These are phyloP conservation scores for Linaria vulgaris DNA, from an alignment of 257 asterid genomes.

Conservation along the genomic window DNA sequence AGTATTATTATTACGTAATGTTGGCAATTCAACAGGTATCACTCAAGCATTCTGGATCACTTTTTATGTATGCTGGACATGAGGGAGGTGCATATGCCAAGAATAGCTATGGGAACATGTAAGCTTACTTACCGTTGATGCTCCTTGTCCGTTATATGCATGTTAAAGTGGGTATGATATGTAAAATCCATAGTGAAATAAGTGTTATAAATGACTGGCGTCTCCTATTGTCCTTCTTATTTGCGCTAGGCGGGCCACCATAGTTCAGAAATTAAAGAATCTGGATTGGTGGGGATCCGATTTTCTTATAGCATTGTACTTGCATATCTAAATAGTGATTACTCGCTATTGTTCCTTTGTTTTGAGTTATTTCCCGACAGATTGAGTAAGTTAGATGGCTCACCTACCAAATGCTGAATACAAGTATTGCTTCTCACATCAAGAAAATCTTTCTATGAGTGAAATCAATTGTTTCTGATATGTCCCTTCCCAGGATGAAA, in stretches of 20 bases:
- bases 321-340: too few species aligned
- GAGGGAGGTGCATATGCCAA: conserved; percentile 98
- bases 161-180: too few species aligned
- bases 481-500: background rate
- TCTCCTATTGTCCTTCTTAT: background rate
- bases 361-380: too few species aligned
- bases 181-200: too few species aligned
- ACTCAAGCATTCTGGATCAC: conserved; percentile 97
- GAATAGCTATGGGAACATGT: conserved; percentile 94
- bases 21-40: conserved; percentile 63
- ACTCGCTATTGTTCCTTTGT: too few species aligned
- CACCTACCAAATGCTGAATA: background rate
- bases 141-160: too few species aligned
- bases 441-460: background rate
- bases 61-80: conserved; percentile 97
- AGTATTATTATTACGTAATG: conserved; percentile 1
- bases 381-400: too few species aligned
- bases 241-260: too few species aligned
- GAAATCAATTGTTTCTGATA: conserved; percentile 1
- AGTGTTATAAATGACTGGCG: conserved; percentile 21
- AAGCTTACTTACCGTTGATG: conserved; percentile 6
- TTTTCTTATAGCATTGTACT: too few species aligned
- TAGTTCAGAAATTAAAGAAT: too few species aligned
- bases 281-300: too few species aligned
- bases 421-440: conserved; percentile 11